These are phyloP conservation scores for Calonectria montana DNA, from an alignment of 2,329 filamentous ascomycete species.

Conservation along the genomic window DNA sequence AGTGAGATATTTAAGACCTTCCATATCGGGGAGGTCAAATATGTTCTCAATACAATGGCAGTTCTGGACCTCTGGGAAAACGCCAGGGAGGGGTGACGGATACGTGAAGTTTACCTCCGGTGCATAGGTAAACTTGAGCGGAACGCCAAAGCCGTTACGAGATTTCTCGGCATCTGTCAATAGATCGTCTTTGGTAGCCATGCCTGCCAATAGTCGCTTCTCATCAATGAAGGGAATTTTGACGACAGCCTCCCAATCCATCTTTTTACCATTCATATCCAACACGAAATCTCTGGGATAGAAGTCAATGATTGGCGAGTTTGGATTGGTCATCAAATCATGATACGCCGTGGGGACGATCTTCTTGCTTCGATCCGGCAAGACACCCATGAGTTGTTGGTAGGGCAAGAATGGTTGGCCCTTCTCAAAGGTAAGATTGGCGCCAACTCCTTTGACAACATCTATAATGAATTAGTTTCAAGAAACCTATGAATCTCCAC, in stretches of 20 bases:
- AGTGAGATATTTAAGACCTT: constrained; percentile 86
- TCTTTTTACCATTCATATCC: constrained; percentile 99
- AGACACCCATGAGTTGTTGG: constrained; percentile 97
- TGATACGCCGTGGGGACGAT: constrained; percentile 92
- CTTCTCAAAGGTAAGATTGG: constrained; percentile 90
- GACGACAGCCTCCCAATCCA: constrained; percentile 99
- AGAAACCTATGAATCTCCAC: constrained; percentile 55
- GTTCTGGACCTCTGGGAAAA: constrained; percentile 88
- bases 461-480: constrained; percentile 63
- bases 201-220: constrained; percentile 82
- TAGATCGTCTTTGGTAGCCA: constrained; percentile 84
- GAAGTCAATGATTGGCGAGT: constrained; percentile 96
- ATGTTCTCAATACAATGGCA: constrained; percentile 97
- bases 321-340: constrained; percentile 88
- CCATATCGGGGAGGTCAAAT: constrained; percentile 92
- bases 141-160: constrained; percentile 91
- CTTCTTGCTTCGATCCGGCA: constrained; percentile 96
- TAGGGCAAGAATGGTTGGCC: constrained; percentile 96
- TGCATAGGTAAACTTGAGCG: constrained; percentile 92
- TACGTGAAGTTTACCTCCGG: constrained; percentile 83
- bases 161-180: constrained; percentile 82
- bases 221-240: constrained; percentile 99
- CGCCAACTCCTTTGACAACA: constrained; percentile 86
- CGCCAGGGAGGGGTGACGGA: constrained; percentile 85
- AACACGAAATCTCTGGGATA: constrained; percentile 97